Percentiles rank a stretch among this genome's conserved stretches.
Evolutionary conservation across 1,284 basidiomycete genomes (phyloP).

Genomic region (Vanrija humicola): DNA sequence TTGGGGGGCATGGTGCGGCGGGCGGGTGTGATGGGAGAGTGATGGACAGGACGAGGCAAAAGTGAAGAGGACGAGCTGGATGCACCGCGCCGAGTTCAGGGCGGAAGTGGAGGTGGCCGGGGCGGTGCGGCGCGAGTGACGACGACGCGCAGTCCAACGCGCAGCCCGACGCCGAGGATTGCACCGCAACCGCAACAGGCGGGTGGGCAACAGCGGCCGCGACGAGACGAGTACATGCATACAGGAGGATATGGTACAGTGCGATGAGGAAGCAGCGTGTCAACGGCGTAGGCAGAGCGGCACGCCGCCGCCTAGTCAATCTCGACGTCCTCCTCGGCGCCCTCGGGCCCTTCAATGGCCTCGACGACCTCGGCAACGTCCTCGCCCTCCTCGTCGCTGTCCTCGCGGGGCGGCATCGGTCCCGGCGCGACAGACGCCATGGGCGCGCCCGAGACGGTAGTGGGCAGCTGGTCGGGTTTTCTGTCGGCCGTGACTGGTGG

Average conservation of each 20-base stretch:
- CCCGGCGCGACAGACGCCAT: constrained; percentile 35
- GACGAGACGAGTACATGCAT: too few relatives aligned
- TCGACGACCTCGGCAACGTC: constrained; percentile 9
- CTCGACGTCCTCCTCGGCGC: neutral
- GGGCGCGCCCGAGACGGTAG: constrained; percentile 33
- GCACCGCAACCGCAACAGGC: too few relatives aligned
- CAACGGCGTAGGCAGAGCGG: neutral
- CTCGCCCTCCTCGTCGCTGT: constrained; percentile 8
- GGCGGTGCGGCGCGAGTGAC: too few relatives aligned
- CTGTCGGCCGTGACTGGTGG: constrained; percentile 38
- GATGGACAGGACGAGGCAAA: neutral
- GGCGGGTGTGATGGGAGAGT: neutral
- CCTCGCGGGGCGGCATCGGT: constrained; percentile 18
- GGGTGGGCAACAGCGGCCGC: too few relatives aligned
- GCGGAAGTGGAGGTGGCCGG: too few relatives aligned
- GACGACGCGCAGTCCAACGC: too few relatives aligned
- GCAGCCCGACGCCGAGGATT: too few relatives aligned
- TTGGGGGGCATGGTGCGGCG: too few relatives aligned
- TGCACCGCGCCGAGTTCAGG: neutral
- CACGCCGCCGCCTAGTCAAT: neutral
- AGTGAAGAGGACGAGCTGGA: neutral
- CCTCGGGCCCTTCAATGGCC: neutral
- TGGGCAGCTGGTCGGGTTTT: constrained; percentile 41
- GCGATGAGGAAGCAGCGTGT: neutral
- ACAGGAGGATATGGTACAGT: constrained; percentile 1